Percentiles rank a stretch among this genome's conserved stretches.
These are phyloP conservation scores for Elsinoe perseae DNA, from an alignment of 2,329 filamentous ascomycete species.

Conservation along the genomic window DNA sequence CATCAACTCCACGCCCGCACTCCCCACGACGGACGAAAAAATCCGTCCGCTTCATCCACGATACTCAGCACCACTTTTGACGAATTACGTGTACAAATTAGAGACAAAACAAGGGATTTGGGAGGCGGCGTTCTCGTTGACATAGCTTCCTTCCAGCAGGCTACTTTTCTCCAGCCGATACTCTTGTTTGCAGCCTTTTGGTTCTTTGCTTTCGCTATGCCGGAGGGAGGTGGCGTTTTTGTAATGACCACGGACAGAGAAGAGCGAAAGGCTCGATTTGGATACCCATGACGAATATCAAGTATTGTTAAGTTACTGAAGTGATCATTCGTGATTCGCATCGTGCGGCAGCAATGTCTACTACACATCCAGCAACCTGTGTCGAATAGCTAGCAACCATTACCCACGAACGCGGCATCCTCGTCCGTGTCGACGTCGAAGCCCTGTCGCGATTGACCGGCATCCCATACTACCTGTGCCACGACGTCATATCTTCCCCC, in stretches of 20 bases:
- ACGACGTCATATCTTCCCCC: not conserved
- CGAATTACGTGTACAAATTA: slow-evolving; percentile 13
- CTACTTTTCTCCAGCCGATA: no score
- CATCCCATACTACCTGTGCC: not conserved
- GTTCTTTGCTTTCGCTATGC: not conserved
- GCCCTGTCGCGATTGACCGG: not conserved
- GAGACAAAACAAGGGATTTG: not conserved
- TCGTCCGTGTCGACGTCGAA: no score
- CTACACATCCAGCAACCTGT: not conserved
- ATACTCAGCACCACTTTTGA: not conserved
- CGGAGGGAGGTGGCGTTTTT: not conserved
- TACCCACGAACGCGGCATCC: not conserved
- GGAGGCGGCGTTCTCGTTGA: not conserved
- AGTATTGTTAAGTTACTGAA: no score
- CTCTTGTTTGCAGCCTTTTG: not conserved
- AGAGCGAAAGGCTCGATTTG: not conserved
- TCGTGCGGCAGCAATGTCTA: no score
- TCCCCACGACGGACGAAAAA: not conserved
- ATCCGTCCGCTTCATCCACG: not conserved
- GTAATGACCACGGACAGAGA: slow-evolving; percentile 1
- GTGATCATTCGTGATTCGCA: not conserved
- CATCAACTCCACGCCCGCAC: not conserved
- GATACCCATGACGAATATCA: slow-evolving; percentile 9
- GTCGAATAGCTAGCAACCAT: no score
- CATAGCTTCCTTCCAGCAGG: not conserved